Base-by-base conservation (phyloP, 352 stramenopile genomes). In the Plasmopara muralis region DNA sequence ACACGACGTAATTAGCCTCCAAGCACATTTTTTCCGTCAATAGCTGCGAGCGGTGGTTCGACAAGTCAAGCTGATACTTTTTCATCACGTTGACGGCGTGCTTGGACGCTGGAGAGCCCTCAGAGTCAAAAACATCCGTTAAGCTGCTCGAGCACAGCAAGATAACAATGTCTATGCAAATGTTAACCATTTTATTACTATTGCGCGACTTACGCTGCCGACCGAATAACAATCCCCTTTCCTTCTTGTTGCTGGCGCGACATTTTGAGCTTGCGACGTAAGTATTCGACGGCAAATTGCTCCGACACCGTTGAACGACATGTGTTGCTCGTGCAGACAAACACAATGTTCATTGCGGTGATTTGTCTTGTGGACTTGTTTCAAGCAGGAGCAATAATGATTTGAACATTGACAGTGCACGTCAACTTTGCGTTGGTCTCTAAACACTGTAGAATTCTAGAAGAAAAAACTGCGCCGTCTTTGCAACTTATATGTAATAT, bases 271-370 rank as follows among this genome's bases (percentile, higher is more conserved):
- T 76, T 72, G 20, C 74, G 77, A 35, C 74, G 73, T 44, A 93
- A 78, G 75, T 82, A 93, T 47, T 93, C 75, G 47, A 89, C 72
- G 6, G 82, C 76, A 39, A 90, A 87, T 28, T 76, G 55, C 66
- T 93, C 79, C 0, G 79, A 75, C 43, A 88, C 78, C 5, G 82
- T 77, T 41, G 82, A 93, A 34, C 82, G 77, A 54, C 79, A 90
- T 48, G 79, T 90, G 64, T 93, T 93, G 65, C 82, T 89, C 31
- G 82, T 88, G 66, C 82, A 93, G 43, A 90, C 79, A 41, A 93
- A 93, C 47, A 93, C 60, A 29, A 93, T 68, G 62, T 88, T 83
- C 78, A 88, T 88, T 20, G 48, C 38, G 45, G 29, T 13, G 10
- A 10, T 25, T 10, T n/a, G 6, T 49, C 29, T 12, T 40, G 20